Evolutionary conservation across 768 basidiomycete species (phyloP).

Genomic region (Suillus decipiens): DNA sequence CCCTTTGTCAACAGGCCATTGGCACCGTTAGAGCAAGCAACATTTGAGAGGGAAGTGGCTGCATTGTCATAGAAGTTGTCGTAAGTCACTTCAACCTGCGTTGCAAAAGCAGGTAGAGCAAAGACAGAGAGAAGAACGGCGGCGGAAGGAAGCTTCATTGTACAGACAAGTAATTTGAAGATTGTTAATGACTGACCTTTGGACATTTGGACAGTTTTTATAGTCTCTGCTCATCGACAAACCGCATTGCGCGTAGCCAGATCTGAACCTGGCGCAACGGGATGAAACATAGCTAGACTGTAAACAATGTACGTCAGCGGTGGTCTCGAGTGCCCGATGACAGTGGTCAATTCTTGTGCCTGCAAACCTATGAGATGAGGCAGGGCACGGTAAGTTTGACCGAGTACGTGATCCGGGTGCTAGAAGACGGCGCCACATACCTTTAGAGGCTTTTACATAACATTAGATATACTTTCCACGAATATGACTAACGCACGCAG

Average conservation of each 20-base stretch:
- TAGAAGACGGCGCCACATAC: not conserved
- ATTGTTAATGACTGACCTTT: not conserved
- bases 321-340: not conserved
- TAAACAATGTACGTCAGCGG: not conserved
- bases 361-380: not conserved
- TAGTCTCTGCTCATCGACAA: not conserved
- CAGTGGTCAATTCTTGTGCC: not conserved
- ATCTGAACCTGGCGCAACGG: not conserved
- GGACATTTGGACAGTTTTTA: not conserved
- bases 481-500: not conserved
- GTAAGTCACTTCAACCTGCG: constrained; percentile 29
- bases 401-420: not conserved
- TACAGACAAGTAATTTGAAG: constrained; percentile 34
- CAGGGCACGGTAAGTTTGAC: not conserved
- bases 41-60: constrained; percentile 25
- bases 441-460: not conserved
- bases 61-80: constrained; percentile 36
- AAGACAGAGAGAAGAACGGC: constrained; percentile 16
- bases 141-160: constrained; percentile 30
- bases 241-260: not conserved
- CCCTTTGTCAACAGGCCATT: constrained; percentile 35
- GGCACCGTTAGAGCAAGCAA: constrained; percentile 38
- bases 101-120: constrained; percentile 20
- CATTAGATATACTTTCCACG: not conserved
- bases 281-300: too few relatives aligned